Evolutionary conservation across 495 filamentous ascomycete species (phyloP), one percentile per base, ranked within the genome.

Genomic region (Trichoderma asperelloides): DNA sequence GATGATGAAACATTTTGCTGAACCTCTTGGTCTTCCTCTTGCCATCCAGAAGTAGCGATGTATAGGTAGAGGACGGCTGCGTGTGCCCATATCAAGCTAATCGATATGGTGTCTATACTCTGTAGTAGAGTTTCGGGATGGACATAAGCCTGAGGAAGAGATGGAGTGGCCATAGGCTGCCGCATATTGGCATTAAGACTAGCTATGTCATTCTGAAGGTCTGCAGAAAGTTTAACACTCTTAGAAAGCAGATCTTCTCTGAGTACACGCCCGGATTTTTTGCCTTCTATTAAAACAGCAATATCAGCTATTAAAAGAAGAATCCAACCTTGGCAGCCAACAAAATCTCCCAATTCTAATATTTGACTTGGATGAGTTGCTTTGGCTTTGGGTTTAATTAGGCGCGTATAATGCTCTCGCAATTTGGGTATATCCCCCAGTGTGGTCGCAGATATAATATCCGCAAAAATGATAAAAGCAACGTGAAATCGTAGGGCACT

Each of bases 11-110:
- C 81, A n/a, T 78, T 75, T 16, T 70, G 33, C 3, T 72, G 77
- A 2, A 82, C 74, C 55, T 78, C 77, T 3, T 64, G 63, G 63
- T 70, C 75, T 0, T 76, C 75, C 11, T 79, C 78, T 70, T 85
- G 82, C 81, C 81, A 86, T 30, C 83, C 83, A 13, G 78, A 82
- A 1, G 83, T 76, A 3, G 84, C 80, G 23, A 84, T 74, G 25
- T 62, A 75, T 18, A 84, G 75, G 66, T 84, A 86, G 9, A 82
- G 65, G 8, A 84, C 71, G 3, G 79, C 76, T 5, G 81, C 79
- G 63, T 83, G 79, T 3, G 75, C 81, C 82, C 82, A 86, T 41
- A 82, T 73, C 55, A 60, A 60, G 25, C 25, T 60, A 60, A 15
- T 15, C 9, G 55, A 60, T 12, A 21, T 60, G 55, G 25, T 21